Conservation (phyloP, 495 filamentous ascomycete genomes). For the Tuber borchii region DNA sequence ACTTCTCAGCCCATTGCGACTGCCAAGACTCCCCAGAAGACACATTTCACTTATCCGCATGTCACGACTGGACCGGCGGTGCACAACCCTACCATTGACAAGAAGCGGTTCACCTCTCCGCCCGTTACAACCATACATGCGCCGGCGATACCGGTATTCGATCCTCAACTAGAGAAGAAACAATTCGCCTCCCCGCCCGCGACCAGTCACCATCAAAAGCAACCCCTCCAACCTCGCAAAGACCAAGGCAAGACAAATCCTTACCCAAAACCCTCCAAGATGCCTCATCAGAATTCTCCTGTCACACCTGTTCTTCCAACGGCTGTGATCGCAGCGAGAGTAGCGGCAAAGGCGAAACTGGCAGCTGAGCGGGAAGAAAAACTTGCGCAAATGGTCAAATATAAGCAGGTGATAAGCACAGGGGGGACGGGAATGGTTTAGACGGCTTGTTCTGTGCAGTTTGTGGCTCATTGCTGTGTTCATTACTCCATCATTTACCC, state of each 20-base stretch:
- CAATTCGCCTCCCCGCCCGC: neutral
- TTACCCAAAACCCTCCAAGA: neutral
- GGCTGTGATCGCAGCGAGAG: neutral
- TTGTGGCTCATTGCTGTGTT: neutral
- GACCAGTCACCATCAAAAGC: neutral
- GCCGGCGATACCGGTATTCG: neutral
- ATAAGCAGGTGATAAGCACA: neutral
- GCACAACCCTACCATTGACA: neutral
- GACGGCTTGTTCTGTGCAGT: neutral
- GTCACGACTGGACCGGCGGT: neutral
- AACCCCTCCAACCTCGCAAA: neutral
- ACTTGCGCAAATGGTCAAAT: neutral
- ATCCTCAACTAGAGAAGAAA: neutral
- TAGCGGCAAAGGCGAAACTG: neutral
- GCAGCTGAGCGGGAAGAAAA: neutral
- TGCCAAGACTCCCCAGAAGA: neutral
- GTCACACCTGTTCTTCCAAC: neutral
- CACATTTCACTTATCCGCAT: neutral
- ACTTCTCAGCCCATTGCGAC: neutral
- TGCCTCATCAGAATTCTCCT: neutral
- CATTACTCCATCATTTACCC: neutral
- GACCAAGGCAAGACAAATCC: neutral
- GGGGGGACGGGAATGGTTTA: neutral
- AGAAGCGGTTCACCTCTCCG: neutral
- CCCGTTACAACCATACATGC: neutral